Base-by-base conservation (phyloP, 371 early-diverging fungal species). In the Parasitella parasitica region DNA sequence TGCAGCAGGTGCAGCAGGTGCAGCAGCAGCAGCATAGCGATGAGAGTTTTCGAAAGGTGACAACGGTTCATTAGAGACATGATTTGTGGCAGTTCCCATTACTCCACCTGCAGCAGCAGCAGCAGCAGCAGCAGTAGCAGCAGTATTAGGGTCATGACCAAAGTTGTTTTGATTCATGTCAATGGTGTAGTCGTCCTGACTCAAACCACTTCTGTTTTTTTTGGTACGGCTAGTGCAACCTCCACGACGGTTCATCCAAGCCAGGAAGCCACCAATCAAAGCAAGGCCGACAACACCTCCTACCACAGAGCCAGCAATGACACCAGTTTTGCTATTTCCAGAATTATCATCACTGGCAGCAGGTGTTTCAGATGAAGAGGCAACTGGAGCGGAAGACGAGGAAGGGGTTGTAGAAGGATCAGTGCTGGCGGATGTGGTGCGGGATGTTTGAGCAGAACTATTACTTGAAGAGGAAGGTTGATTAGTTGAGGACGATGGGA, bases 301-400 rank as follows among this genome's bases (percentile, higher is more conserved):
- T n/a, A 77, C 75, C 7, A 72, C 75, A 26, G 72, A 59, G 41
- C 75, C 78, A 18, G 65, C 75, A 64, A 77, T 77, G n/a, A 57
- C 41, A 27, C 67, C 75, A 13, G 69, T 64, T 9, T 61, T 65
- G 37, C 49, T 66, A 13, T 16, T 22, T 15, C 37, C n/a, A 37
- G 16, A 28, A 35, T 51, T 20, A 30, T 13, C 30, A 27, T 24
- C 28, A 36, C 13, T n/a, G 1, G 36, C 2, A 28, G 43, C 0
- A 9, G 63, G 28, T 20, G 34, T 13, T 34, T 20, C 36, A 26
- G n/a, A 36, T 4, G 39, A 18, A n/a, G 55, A 15, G 16, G 35
- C 6, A 22, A 32, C 26, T 7, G 51, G n/a, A 22, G 34, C 9
- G 15, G 58, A 34, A 15, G 35, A 3, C 7, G 54, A 58, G 28